Evolutionary conservation across 176 grass and related monocot species (phyloP), one percentile per base, ranked within the genome.

Genomic region (Guadua angustifolia): DNA sequence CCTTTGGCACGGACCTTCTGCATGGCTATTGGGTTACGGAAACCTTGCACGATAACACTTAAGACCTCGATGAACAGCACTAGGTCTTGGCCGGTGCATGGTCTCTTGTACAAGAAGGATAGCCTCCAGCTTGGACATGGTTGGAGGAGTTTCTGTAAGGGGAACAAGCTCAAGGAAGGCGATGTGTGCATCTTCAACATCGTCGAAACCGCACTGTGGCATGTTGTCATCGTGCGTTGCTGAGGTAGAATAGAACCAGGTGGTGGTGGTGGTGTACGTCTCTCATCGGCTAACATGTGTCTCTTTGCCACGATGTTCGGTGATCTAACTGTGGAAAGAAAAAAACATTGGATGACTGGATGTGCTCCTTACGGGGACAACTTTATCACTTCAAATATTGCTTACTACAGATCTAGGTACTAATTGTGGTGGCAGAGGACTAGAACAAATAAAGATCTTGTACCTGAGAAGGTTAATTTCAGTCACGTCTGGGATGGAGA

Each of bases 111-210:
- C 22, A 47, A 29, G 14, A 5, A 15, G 6, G 0, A 29, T 0
- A 38, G 21, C 73, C 69, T 50, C 33, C 0, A 8, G 3, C 17
- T 82, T 6, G 39, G 50, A 12, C 1, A 0, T 0, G 64, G 21
- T 9, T 87, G 63, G 85, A 51, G 1, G 33, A 82, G 43, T 6
- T 77, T 87, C 62, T 69, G 32, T n/a, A 3, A 4, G 46, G 77
- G 66, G 4, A 86, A 86, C 46, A 32, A 25, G 9, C 22, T 86
- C 46, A 55, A 66, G 24, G 22, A 17, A 22, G 73, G 73, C 2
- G 73, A 77, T 22, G 10, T 85, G 35, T 85, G 83, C 64, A 58
- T 42, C 64, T 81, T 87, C 78, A 56, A 46, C 15, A 3, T 67
- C 19, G 2, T 75, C 14, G 9, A 87, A 22, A 19, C 59, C 13